phyloP scores from a whole-genome alignment of 2,329 filamentous ascomycete genomes.

The Diplodia mutila region DNA sequence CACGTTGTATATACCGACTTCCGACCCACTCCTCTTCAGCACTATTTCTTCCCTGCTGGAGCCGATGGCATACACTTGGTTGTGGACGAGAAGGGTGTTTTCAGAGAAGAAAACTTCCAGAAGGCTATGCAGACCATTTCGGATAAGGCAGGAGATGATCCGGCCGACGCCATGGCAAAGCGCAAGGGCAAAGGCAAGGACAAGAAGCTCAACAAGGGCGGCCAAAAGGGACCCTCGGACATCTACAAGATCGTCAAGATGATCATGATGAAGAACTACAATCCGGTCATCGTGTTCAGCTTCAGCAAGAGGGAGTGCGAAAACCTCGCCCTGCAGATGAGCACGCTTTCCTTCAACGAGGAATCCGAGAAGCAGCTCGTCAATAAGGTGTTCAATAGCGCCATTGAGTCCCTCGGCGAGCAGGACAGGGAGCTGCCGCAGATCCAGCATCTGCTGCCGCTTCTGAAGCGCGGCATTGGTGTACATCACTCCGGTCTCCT shows the following conservation, averaged over 20 bases:
- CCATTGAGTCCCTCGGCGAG: slow-evolving; percentile 88
- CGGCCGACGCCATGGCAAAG: slow-evolving; percentile 77
- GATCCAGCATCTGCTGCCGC: slow-evolving; percentile 85
- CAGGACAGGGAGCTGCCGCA: slow-evolving; percentile 88
- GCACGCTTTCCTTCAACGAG: slow-evolving; percentile 88
- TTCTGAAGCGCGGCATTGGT: slow-evolving; percentile 89
- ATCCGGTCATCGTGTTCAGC: slow-evolving; percentile 98
- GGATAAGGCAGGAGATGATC: slow-evolving; percentile 82
- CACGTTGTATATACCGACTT: slow-evolving; percentile 99
- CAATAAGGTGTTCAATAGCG: slow-evolving; percentile 88
- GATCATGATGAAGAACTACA: slow-evolving; percentile 97
- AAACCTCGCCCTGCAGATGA: slow-evolving; percentile 84
- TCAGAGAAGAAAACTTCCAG: slow-evolving; percentile 97
- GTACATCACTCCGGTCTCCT: slow-evolving; percentile 96
- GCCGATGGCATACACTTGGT: slow-evolving; percentile 91
- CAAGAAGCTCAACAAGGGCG: slow-evolving; percentile 89
- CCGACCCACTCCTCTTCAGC: slow-evolving; percentile 91
- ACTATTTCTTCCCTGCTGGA: slow-evolving; percentile 95
- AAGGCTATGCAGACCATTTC: slow-evolving; percentile 91
- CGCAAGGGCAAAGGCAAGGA: slow-evolving; percentile 87
- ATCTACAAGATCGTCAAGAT: slow-evolving; percentile 98
- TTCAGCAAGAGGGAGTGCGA: slow-evolving; percentile 99
- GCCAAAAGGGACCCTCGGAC: slow-evolving; percentile 69
- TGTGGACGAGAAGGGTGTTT: slow-evolving; percentile 94
- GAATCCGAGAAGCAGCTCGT: slow-evolving; percentile 96